Conservation (phyloP, 169 alveolate genomes). For the Perkinsus olseni region DNA sequence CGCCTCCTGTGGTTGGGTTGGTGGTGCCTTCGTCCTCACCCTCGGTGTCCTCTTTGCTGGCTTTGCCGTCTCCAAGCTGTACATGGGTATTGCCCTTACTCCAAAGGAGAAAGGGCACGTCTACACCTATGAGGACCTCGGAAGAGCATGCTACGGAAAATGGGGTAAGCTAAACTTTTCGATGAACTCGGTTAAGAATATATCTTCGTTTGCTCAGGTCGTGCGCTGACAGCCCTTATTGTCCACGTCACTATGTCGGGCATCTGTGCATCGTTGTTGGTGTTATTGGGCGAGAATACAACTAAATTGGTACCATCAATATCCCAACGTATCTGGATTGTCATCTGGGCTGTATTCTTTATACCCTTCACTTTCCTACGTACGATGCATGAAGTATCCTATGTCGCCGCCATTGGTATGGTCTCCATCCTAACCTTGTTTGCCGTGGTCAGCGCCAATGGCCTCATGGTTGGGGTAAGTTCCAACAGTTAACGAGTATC, state of each 20-base stretch:
- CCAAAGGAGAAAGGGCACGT: neutral
- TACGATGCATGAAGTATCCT: neutral
- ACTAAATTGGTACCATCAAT: neutral
- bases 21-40: slow-evolving; percentile 1
- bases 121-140: neutral
- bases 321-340: neutral
- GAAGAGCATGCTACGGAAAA: neutral
- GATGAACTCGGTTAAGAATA: too few species aligned
- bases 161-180: neutral
- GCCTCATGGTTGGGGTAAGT: neutral
- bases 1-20: neutral
- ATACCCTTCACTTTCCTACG: neutral
- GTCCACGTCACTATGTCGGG: neutral
- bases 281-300: neutral
- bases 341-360: neutral
- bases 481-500: neutral
- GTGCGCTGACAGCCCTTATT: neutral
- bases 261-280: neutral
- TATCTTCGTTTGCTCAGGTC: too few species aligned
- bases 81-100: neutral
- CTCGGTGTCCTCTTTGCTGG: neutral
- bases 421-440: neutral
- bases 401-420: neutral
- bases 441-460: neutral
- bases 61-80: neutral